Evolutionary conservation across 768 basidiomycete species (phyloP).

Genomic region (Austroboletus eburneus): DNA sequence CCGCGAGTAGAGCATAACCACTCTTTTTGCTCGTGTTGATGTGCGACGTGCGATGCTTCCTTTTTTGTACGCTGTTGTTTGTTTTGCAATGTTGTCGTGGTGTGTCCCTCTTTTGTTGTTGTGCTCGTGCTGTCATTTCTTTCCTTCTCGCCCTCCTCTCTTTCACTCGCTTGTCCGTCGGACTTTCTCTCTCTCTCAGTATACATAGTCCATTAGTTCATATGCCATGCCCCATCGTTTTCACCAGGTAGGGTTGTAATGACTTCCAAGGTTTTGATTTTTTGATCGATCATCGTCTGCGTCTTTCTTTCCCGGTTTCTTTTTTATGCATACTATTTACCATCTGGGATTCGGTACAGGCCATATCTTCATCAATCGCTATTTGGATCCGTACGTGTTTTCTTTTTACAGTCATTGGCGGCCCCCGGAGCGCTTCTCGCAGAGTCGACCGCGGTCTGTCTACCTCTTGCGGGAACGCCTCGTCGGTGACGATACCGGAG

Average conservation of each 20-base stretch:
- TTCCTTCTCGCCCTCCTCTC: background rate
- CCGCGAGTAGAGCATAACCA: constrained; percentile 11
- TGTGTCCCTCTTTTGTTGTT: background rate
- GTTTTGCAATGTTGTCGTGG: background rate
- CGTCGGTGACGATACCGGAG: background rate
- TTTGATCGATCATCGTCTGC: constrained; percentile 6
- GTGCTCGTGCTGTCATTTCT: too few relatives aligned
- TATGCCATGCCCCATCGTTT: too few relatives aligned
- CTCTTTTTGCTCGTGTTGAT: background rate
- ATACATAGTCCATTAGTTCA: too few relatives aligned
- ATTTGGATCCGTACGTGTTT: background rate
- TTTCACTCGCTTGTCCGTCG: background rate
- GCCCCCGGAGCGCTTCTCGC: constrained; percentile 7
- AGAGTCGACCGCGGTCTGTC: constrained; percentile 2
- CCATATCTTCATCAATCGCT: background rate
- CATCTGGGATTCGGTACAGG: background rate
- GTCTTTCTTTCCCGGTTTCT: background rate
- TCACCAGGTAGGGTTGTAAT: too few relatives aligned
- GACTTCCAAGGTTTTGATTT: too few relatives aligned
- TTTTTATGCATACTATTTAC: background rate
- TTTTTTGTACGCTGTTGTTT: constrained; percentile 5
- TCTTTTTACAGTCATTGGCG: background rate
- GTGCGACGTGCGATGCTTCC: background rate
- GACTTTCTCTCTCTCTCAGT: background rate
- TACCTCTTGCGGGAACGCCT: background rate